Percentiles rank a stretch among this genome's conserved stretches.
phyloP scores from a whole-genome alignment of 371 early-diverging fungal species.

The Zychaea mexicana region DNA sequence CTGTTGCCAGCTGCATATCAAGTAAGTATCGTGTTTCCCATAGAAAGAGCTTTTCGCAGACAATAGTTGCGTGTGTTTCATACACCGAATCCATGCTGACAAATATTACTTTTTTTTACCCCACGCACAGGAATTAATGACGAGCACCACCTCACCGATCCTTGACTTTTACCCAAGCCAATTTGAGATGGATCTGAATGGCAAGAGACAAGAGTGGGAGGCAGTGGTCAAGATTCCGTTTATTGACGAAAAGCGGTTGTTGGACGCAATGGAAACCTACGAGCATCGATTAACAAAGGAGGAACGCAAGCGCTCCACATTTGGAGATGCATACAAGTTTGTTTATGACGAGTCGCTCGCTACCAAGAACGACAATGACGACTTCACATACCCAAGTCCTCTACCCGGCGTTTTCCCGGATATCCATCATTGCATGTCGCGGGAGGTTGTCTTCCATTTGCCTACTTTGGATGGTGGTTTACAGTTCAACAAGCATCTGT shows the following conservation, averaged over 20 bases:
- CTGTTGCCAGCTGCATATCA: conserved; percentile 83
- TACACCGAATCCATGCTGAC: no score
- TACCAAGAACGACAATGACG: conserved; percentile 22
- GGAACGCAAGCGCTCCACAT: conserved; percentile 68
- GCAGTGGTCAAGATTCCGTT: conserved; percentile 95
- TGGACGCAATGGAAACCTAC: conserved; percentile 77
- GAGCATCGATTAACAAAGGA: conserved; percentile 71
- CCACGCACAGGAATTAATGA: conserved; percentile 71
- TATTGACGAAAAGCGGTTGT: conserved; percentile 86
- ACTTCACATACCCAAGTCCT: conserved; percentile 59
- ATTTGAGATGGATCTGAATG: conserved; percentile 96
- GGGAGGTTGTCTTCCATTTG: conserved; percentile 49
- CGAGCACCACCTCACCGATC: conserved; percentile 81
- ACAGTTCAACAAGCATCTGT: conserved; percentile 65
- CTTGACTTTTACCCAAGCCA: conserved; percentile 92
- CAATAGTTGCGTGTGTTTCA: no score
- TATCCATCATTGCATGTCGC: conserved; percentile 57
- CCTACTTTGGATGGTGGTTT: conserved; percentile 56
- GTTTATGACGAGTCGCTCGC: conserved; percentile 53
- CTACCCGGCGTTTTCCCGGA: conserved; percentile 75
- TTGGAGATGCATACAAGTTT: conserved; percentile 71
- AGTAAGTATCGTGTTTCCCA: conserved; percentile 23
- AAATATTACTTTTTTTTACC: no score
- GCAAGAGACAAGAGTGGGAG: conserved; percentile 98
- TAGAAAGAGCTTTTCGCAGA: no score